Evolutionary conservation across 495 filamentous ascomycete genomes (phyloP).

Genomic region (Jackrogersella multiformis): DNA sequence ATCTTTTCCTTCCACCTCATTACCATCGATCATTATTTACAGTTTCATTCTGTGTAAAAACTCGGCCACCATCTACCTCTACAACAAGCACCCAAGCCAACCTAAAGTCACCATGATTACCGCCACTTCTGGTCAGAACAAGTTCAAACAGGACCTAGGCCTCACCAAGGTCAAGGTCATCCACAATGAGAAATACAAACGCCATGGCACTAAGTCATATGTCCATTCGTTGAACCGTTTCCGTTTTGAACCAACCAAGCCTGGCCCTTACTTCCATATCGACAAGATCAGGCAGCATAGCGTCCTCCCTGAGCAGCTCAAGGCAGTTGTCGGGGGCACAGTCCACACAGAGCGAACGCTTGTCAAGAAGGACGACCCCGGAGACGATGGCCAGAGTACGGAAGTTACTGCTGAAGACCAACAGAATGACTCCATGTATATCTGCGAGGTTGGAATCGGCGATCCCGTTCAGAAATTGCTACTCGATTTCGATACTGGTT

Average conservation of each 20-base stretch:
- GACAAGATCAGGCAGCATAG: slow-evolving; percentile 51
- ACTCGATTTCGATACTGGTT: slow-evolving; percentile 82
- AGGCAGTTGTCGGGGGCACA: slow-evolving; percentile 56
- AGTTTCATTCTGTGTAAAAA: slow-evolving; percentile 16
- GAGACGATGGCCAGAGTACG: slow-evolving; percentile 47
- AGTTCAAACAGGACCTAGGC: slow-evolving; percentile 47
- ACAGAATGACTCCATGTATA: slow-evolving; percentile 77
- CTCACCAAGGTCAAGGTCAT: slow-evolving; percentile 61
- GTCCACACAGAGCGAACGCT: slow-evolving; percentile 56
- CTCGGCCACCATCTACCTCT: background rate
- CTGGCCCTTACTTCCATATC: slow-evolving; percentile 69
- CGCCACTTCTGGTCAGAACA: slow-evolving; percentile 46
- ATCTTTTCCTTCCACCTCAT: background rate
- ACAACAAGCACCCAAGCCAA: slow-evolving; percentile 2
- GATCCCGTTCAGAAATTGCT: slow-evolving; percentile 72
- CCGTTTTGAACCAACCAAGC: slow-evolving; percentile 72
- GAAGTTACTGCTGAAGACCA: slow-evolving; percentile 75
- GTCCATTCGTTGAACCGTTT: slow-evolving; percentile 75
- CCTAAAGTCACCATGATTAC: slow-evolving; percentile 42
- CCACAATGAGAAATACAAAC: slow-evolving; percentile 70
- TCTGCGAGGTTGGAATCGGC: slow-evolving; percentile 73
- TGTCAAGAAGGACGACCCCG: slow-evolving; percentile 57
- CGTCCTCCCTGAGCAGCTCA: slow-evolving; percentile 42
- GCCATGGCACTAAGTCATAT: slow-evolving; percentile 76
- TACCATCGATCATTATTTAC: slow-evolving; percentile 1